Conservation (phyloP, 2,329 filamentous ascomycete genomes). For the Xylariaceae sp. region DNA sequence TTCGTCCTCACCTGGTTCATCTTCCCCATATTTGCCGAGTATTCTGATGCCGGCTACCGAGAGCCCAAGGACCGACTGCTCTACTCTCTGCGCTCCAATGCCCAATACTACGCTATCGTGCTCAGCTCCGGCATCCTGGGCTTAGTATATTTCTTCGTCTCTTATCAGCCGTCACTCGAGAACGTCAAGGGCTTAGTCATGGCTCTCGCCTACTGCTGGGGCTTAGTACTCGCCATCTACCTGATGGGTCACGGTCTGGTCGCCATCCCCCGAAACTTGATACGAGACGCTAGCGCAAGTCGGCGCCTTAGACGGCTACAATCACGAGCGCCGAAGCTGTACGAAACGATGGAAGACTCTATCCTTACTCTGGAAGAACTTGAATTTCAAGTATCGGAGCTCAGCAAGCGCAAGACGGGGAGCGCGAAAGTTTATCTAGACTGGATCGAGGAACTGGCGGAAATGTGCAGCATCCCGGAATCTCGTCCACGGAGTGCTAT, state of each 20-base stretch:
- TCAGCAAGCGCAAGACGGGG: constrained; percentile 77
- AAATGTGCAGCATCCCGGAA: constrained; percentile 70
- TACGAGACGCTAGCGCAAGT: constrained; percentile 75
- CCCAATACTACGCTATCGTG: constrained; percentile 81
- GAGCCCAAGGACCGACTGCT: constrained; percentile 77
- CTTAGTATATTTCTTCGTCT: constrained; percentile 78
- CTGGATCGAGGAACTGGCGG: constrained; percentile 93
- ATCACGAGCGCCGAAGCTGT: constrained; percentile 71
- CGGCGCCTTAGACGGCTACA: constrained; percentile 74
- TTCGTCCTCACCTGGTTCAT: constrained; percentile 95
- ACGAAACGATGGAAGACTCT: constrained; percentile 86
- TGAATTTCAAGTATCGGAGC: constrained; percentile 75
- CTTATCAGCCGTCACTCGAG: constrained; percentile 68
- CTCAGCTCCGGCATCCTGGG: constrained; percentile 68
- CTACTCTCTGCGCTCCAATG: constrained; percentile 85
- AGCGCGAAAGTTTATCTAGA: constrained; percentile 75
- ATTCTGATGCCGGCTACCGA: constrained; percentile 89
- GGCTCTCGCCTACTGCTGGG: constrained; percentile 94
- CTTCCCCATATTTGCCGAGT: constrained; percentile 89
- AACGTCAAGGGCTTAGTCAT: constrained; percentile 83
- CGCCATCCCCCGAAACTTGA: constrained; percentile 78
- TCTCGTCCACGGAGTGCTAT: constrained; percentile 44
- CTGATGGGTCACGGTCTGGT: constrained; percentile 97
- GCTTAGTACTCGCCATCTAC: constrained; percentile 86
- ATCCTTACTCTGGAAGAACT: constrained; percentile 75